Conservation (phyloP, 1,139 yeast species). For the Geotrichum fermentans region DNA sequence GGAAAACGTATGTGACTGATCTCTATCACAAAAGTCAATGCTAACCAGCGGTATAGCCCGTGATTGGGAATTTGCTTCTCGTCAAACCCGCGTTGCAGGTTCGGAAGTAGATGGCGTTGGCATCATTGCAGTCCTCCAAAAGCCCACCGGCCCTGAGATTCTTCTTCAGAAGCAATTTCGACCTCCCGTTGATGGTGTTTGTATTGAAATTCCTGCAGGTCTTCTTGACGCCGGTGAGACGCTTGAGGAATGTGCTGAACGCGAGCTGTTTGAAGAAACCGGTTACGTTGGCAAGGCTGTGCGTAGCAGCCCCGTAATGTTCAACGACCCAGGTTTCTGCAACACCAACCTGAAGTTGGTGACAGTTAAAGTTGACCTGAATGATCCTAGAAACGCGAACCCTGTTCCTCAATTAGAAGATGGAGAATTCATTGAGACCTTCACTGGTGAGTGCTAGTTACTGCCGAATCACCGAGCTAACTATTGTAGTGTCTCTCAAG, state of each 20-base stretch:
- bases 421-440: conserved; percentile 81
- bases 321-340: conserved; percentile 90
- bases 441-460: conserved; percentile 38
- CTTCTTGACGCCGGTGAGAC: conserved; percentile 79
- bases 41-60: conserved; percentile 37
- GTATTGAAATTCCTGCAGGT: conserved; percentile 94
- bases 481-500: conserved; percentile 49
- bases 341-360: conserved; percentile 84
- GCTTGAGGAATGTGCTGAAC: conserved; percentile 70
- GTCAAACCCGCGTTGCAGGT: conserved; percentile 69
- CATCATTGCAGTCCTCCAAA: conserved; percentile 63
- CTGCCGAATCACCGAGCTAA: neutral
- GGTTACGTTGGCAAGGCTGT: conserved; percentile 69
- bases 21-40: neutral
- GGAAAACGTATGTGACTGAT: conserved; percentile 26
- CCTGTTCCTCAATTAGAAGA: conserved; percentile 79
- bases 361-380: conserved; percentile 69
- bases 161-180: conserved; percentile 83
- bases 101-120: conserved; percentile 79
- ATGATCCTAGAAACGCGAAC: conserved; percentile 55
- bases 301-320: conserved; percentile 50
- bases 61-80: conserved; percentile 88
- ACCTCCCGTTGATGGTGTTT: conserved; percentile 84
- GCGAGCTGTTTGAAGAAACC: conserved; percentile 88
- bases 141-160: conserved; percentile 50